Evolutionary conservation across 768 basidiomycete genomes (phyloP), one percentile per base, ranked within the genome.

Genomic region (Tremella fuciformis): DNA sequence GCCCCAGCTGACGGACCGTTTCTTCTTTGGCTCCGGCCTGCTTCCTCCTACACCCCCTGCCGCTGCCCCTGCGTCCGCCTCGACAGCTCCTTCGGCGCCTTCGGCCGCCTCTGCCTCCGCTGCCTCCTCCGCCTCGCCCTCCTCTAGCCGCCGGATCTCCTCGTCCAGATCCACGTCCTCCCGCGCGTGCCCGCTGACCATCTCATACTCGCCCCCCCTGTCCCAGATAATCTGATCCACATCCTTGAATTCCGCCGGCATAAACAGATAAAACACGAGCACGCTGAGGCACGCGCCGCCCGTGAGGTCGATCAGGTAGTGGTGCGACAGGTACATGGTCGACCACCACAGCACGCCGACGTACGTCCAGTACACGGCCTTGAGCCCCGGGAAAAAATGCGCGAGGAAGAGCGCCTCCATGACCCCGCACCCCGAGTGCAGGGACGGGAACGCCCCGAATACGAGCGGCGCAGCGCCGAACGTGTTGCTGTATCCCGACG

Each of bases 251-350:
- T 87, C 85, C 62, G 88, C 85, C 0, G 92, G 91, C 70, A 97
- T 85, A 78, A 86, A 86, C 63, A 88, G 70, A 80, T 91, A 97
- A 82, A 97, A 98, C 70, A 84, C 86, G 18, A 83, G 82, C 38
- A 87, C 86, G 48, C 93, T 87, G 62, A 99, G 83, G 73, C 92
- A 94, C 0, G 88, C 89, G 13, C 96, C 96, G 9, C 86, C 89
- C 50, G 91, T 89, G 73, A 97, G 89, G 73, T 99, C 96, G 79
- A 99, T 92, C 72, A 99, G 87, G 81, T 98, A 98, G 80, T 98
- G 94, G 77, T 96, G 91, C 2, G 89, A 90, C 69, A 94, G 87
- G 80, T 94, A 97, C 94, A 98, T 98, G 21, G 94, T 97, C 9
- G 89, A 86, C 96, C 96, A 99, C 76, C 94, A 98, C 3, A 99